These are phyloP conservation scores for Xylaria sp. DNA, from an alignment of 2,329 filamentous ascomycete species.

Conservation along the genomic window DNA sequence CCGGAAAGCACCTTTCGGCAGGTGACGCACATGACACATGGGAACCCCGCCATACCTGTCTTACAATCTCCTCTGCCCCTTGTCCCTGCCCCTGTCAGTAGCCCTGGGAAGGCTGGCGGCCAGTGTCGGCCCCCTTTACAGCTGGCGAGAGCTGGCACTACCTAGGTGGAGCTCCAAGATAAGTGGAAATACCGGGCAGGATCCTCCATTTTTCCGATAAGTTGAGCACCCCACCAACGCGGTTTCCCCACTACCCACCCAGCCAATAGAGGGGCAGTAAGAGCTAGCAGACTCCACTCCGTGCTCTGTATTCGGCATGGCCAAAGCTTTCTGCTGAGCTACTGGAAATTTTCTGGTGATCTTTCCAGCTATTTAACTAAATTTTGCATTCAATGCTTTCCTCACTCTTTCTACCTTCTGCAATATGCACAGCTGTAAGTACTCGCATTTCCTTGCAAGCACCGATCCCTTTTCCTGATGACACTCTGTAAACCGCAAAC, in stretches of 20 bases:
- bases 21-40: constrained; percentile 31
- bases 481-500: constrained; percentile 79
- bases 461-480: constrained; percentile 65
- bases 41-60: constrained; percentile 12
- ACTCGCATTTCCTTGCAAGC: background rate
- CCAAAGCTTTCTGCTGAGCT: constrained; percentile 17
- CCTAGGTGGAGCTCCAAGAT: background rate
- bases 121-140: constrained; percentile 7
- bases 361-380: constrained; percentile 28
- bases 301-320: background rate
- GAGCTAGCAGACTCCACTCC: background rate
- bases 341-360: constrained; percentile 36
- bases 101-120: background rate
- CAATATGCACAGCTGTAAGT: constrained; percentile 38
- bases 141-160: constrained; percentile 4
- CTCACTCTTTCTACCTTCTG: constrained; percentile 19
- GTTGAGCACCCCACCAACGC: constrained; percentile 8
- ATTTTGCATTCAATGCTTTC: constrained; percentile 28
- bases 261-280: constrained; percentile 22
- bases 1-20: constrained; percentile 3
- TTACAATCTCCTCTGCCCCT: background rate
- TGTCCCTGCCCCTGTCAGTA: background rate
- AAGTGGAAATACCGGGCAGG: constrained; percentile 9
- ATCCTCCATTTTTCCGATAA: constrained; percentile 29
- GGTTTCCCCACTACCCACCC: background rate